These are phyloP conservation scores for Candida pini DNA, from an alignment of 805 yeast species.

Conservation along the genomic window DNA sequence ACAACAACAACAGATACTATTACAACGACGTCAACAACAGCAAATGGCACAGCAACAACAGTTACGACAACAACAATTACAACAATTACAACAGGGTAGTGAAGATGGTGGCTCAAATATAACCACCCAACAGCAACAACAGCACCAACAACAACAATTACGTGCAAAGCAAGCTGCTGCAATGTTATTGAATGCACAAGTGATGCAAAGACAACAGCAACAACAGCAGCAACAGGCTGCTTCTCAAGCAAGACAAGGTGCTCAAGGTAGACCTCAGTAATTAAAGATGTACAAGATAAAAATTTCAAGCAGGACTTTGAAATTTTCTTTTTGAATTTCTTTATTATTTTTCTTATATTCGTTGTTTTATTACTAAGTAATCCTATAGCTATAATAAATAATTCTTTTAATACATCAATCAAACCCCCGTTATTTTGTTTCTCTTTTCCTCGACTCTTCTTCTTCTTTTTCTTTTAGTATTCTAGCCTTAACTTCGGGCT, in stretches of 20 bases:
- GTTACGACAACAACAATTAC: constrained; percentile 21
- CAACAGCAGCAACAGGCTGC: constrained; percentile 3
- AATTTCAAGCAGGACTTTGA: no score
- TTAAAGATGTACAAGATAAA: no score
- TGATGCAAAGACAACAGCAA: constrained; percentile 16
- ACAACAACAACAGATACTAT: constrained; percentile 8
- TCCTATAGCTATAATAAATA: background rate
- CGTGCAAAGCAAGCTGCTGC: constrained; percentile 21
- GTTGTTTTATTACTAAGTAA: background rate
- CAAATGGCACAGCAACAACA: constrained; percentile 18
- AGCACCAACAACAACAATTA: constrained; percentile 15
- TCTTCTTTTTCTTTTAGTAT: constrained; percentile 7
- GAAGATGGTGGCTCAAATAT: background rate
- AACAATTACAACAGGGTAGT: constrained; percentile 18
- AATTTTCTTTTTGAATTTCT: no score
- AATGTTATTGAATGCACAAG: constrained; percentile 16
- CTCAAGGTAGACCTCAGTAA: background rate
- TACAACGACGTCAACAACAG: constrained; percentile 17
- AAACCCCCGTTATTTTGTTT: no score
- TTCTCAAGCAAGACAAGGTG: background rate
- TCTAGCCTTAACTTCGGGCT: constrained; percentile 26
- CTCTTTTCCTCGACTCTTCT: background rate
- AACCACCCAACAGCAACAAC: constrained; percentile 9
- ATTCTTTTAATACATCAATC: no score
- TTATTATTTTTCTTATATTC: background rate